A percentile compares a stretch with the other conserved stretches of the same genome.
Conservation (phyloP, 1,284 basidiomycete species). For the Lentinula novae-zelandiae region DNA sequence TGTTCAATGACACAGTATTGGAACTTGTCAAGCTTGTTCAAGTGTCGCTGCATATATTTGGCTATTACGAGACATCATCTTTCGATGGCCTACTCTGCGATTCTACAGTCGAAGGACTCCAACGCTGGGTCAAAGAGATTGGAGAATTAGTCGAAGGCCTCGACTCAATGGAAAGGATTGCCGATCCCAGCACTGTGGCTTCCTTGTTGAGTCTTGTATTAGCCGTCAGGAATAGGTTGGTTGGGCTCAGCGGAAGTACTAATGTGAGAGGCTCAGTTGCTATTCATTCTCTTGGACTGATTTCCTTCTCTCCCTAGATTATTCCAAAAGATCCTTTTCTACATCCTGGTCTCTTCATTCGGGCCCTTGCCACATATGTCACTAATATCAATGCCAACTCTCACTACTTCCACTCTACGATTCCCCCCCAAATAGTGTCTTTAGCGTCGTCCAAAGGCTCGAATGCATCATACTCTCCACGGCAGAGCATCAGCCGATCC, state of each 20-base stretch:
- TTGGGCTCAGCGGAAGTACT: slow-evolving; percentile 31
- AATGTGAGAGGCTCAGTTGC: neutral
- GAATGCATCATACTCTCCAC: slow-evolving; percentile 8
- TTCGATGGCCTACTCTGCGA: slow-evolving; percentile 73
- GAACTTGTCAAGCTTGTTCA: slow-evolving; percentile 74
- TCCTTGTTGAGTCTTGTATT: slow-evolving; percentile 67
- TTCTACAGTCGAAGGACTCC: slow-evolving; percentile 63
- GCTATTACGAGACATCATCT: slow-evolving; percentile 35
- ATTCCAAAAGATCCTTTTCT: slow-evolving; percentile 76
- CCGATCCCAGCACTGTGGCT: slow-evolving; percentile 66
- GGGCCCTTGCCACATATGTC: slow-evolving; percentile 35
- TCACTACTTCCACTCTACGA: neutral
- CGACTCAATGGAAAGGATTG: slow-evolving; percentile 69
- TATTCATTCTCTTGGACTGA: neutral
- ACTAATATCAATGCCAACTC: neutral
- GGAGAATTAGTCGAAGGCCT: slow-evolving; percentile 53
- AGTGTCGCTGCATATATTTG: slow-evolving; percentile 63
- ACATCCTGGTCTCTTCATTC: slow-evolving; percentile 52
- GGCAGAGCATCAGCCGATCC: slow-evolving; percentile 4
- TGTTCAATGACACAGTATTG: slow-evolving; percentile 61
- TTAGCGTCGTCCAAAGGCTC: neutral
- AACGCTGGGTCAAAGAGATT: slow-evolving; percentile 60
- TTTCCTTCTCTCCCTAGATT: slow-evolving; percentile 25
- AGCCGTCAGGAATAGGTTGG: slow-evolving; percentile 63
- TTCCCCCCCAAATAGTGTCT: slow-evolving; percentile 2